Evolutionary conservation across 2,329 filamentous ascomycete species (phyloP), one percentile per base, ranked within the genome.

Genomic region (Colletotrichum cuscutae): DNA sequence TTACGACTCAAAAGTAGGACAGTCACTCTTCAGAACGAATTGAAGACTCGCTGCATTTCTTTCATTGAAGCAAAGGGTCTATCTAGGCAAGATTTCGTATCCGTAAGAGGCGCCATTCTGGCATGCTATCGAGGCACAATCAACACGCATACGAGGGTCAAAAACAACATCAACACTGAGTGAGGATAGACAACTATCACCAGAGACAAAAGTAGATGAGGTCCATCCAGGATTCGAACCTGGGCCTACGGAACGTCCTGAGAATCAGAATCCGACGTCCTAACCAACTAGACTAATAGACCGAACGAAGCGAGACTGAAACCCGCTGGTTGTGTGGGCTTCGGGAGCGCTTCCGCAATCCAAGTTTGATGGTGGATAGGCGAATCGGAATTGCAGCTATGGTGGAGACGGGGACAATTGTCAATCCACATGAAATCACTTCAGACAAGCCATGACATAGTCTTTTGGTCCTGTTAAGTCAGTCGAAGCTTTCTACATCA

Each of bases 161-260:
- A 56, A 26, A 24, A 28, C 22, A 28, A 26, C 4, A 2, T 13
- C 15, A 30, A 57, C 24, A 57, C 5, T 5, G 30, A 9, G 24
- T 5, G 30, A 9, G 24, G 7, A 15, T 19, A 4, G 2, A 2
- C 3, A 35, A 15, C 42, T 49, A 49, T 49, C 42, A 8, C 42
- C 42, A 49, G 3, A 26, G 58, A 9, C 37, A 64, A 70, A 70
- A 54, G 30, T n/a, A 4, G 5, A 5, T 1, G 7, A 72, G 66
- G 46, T 70, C 70, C 54, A 84, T 81, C 66, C 66, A 70, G 65
- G 69, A 64, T 69, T 69, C 65, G 65, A 72, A 72, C 69, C 65
- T 72, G 66, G 70, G 70, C 66, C 11, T 65, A 72, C 65, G 58
- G 60, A 72, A 70, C 0, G 26, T 22, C 26, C 56, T 30, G 46